Evolutionary conservation across 805 yeast genomes (phyloP).

Genomic region (Candida gorgasii): DNA sequence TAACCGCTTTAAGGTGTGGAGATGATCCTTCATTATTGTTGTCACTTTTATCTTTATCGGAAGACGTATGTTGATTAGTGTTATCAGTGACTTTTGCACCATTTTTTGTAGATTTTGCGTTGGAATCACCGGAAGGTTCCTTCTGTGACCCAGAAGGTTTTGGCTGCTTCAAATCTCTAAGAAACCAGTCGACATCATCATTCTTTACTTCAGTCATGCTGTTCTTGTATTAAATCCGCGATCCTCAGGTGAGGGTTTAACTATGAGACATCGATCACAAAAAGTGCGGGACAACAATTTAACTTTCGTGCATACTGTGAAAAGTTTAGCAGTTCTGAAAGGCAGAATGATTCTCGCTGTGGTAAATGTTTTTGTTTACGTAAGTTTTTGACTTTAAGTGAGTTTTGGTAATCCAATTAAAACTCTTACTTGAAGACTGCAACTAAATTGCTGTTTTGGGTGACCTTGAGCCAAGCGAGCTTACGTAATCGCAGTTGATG

Average conservation of each 20-base stretch:
- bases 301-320: too few relatives aligned
- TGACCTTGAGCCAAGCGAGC: too few relatives aligned
- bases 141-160: not conserved
- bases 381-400: too few relatives aligned
- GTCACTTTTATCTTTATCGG: not conserved
- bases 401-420: too few relatives aligned
- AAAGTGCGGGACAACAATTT: not conserved
- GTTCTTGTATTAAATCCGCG: constrained; percentile 1
- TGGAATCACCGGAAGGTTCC: not conserved
- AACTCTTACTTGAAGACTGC: too few relatives aligned
- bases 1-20: constrained; percentile 24
- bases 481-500: too few relatives aligned
- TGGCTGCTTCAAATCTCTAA: constrained; percentile 34
- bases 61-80: not conserved
- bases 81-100: not conserved
- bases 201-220: constrained; percentile 26
- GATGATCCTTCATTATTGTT: constrained; percentile 1
- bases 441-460: too few relatives aligned
- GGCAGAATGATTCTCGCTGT: too few relatives aligned
- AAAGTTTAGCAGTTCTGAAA: too few relatives aligned
- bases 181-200: constrained; percentile 54
- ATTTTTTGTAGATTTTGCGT: not conserved
- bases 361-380: too few relatives aligned
- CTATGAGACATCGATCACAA: too few relatives aligned
- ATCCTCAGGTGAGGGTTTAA: not conserved